Conservation (phyloP, 2,329 filamentous ascomycete genomes). For the Colletotrichum sp. region DNA sequence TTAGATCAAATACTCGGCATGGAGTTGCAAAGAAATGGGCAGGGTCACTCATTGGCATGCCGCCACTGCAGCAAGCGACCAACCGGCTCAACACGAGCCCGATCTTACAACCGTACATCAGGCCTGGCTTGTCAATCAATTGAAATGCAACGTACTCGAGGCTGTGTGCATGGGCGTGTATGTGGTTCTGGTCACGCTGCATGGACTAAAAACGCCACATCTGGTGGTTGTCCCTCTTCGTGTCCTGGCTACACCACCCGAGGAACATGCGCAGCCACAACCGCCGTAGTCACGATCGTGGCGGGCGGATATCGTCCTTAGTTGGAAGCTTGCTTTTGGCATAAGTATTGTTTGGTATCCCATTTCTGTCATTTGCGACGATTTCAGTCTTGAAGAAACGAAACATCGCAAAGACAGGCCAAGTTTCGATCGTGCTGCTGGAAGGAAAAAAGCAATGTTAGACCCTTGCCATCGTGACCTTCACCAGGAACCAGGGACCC, state of each 20-base stretch:
- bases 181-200: not conserved
- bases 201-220: not conserved
- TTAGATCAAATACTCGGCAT: not conserved
- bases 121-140: slow-evolving; percentile 17
- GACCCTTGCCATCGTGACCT: not conserved
- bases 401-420: not conserved
- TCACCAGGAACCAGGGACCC: not conserved
- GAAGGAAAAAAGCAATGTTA: not conserved
- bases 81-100: not conserved
- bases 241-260: not conserved
- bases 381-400: not conserved
- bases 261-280: not conserved
- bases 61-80: not conserved
- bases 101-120: not conserved
- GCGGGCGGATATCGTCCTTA: not conserved
- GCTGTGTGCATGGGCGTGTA: not conserved
- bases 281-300: not conserved
- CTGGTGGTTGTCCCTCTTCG: not conserved
- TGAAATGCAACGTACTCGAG: not conserved
- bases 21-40: not conserved
- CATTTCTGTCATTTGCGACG: not conserved
- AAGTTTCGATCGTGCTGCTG: not conserved
- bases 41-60: not conserved
- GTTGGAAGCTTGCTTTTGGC: not conserved
- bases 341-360: too few relatives aligned